Evolutionary conservation across 1,284 basidiomycete genomes (phyloP), one percentile per base, ranked within the genome.

Genomic region (Inonotus obliquus): DNA sequence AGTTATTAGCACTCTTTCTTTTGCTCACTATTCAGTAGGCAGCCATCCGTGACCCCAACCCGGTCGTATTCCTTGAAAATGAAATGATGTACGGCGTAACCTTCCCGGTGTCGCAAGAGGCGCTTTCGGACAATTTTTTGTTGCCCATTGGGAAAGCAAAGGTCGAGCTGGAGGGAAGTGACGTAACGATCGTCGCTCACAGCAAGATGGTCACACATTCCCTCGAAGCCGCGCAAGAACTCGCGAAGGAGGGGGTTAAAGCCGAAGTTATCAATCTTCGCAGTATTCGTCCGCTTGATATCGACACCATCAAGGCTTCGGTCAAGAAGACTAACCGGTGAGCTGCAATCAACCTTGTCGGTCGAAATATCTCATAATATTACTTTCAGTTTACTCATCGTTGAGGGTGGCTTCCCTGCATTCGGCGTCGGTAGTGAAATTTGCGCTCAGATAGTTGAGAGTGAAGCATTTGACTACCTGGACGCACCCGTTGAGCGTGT

Each of bases 341-440:
- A 39, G 77, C 62, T 39, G 19, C 66, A 72, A 62, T 10, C 45
- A 48, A 23, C 35, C 35, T 44, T 21, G 48, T 35, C 17, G 17
- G 48, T 44, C 27, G 49, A 10, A 54, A 17, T 4, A 9, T 17
- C 13, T n/a, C 17, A 23, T 57, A 60, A 14, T 61, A 10, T 44
- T 66, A 59, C 53, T 65, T 51, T 39, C 63, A 92, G 91, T 66
- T 83, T 99, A 65, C 81, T 99, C 63, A 94, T 92, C 60, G 95
- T 96, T 63, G 97, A 99, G 79, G 95, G 95, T 77, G 97, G 97
- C 59, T 99, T 98, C 93, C 97, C 97, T 53, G 89, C 86, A 54
- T 99, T 98, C 75, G 94, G 97, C 79, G 95, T 99, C 61, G 96
- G 96, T 66, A 95, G 93, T 69, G 97, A 99, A 78, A 97, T 99